Percentiles rank a stretch among this genome's conserved stretches.
These are phyloP conservation scores for Polyplosphaeria fusca DNA, from an alignment of 495 filamentous ascomycete genomes.

Conservation along the genomic window DNA sequence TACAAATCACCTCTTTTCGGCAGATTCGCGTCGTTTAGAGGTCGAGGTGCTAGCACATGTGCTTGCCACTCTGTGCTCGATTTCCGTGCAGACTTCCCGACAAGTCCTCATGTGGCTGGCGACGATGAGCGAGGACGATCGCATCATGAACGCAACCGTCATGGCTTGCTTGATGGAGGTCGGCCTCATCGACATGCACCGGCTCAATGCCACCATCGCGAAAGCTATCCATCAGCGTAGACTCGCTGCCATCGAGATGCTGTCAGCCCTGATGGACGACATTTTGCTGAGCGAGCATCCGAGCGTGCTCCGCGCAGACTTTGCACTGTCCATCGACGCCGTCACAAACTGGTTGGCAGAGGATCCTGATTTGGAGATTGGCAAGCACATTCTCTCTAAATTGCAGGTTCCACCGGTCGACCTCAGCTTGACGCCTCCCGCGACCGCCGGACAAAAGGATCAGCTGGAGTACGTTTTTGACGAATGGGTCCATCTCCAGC, in stretches of 20 bases:
- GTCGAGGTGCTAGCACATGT: conserved; percentile 81
- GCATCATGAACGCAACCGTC: conserved; percentile 73
- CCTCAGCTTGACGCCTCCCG: conserved; percentile 34
- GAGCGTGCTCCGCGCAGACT: conserved; percentile 76
- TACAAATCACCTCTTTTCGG: conserved; percentile 64
- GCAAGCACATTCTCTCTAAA: conserved; percentile 68
- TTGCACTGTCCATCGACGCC: conserved; percentile 71
- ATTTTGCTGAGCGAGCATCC: conserved; percentile 74
- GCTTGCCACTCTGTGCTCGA: conserved; percentile 73
- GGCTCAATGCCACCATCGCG: conserved; percentile 72
- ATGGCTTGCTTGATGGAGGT: conserved; percentile 72
- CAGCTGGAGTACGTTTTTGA: conserved; percentile 93
- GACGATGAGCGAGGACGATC: conserved; percentile 66
- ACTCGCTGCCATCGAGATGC: conserved; percentile 65
- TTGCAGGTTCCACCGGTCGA: conserved; percentile 45
- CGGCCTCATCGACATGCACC: conserved; percentile 70
- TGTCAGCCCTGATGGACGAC: conserved; percentile 70
- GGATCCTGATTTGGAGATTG: conserved; percentile 62
- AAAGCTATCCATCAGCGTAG: conserved; percentile 68
- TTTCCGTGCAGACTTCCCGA: conserved; percentile 70
- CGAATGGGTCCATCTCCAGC: conserved; percentile 86
- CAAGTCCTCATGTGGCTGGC: conserved; percentile 70
- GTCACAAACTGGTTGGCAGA: conserved; percentile 78
- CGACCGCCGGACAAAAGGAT: conserved; percentile 55
- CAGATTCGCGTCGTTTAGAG: conserved; percentile 59